phyloP scores from a whole-genome alignment of 345 rosid genomes.

The Euclidium syriacum region DNA sequence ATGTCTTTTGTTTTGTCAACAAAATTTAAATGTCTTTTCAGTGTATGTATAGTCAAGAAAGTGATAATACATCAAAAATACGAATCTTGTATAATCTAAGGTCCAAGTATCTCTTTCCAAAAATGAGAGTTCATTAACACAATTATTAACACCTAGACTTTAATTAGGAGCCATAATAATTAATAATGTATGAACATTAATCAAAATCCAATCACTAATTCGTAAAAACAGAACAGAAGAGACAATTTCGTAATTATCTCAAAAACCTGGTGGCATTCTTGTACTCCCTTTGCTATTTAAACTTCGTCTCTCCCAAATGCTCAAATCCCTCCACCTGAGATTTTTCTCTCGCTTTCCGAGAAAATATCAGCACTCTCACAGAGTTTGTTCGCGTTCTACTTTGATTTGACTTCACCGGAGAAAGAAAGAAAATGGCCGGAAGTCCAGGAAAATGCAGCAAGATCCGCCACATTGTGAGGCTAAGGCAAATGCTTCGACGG shows the following conservation, averaged over 20 bases:
- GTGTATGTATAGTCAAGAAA: constrained; percentile 14
- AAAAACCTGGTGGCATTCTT: constrained; percentile 32
- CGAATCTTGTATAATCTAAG: constrained; percentile 15
- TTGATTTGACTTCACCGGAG: not conserved
- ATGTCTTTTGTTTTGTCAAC: not conserved
- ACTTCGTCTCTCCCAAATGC: constrained; percentile 25
- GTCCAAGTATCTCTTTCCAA: not conserved
- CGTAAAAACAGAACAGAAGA: not conserved
- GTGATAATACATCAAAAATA: constrained; percentile 16
- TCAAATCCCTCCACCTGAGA: constrained; percentile 2
- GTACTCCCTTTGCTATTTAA: constrained; percentile 30
- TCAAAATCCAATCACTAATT: not conserved
- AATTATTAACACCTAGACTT: constrained; percentile 12
- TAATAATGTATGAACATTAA: not conserved
- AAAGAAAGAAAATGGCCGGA: constrained; percentile 41
- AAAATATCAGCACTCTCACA: not conserved
- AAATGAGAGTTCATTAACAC: constrained; percentile 7
- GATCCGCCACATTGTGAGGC: constrained; percentile 91
- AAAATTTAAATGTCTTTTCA: constrained; percentile 1
- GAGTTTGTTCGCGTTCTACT: not conserved
- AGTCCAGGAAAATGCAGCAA: constrained; percentile 75
- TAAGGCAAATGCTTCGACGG: constrained; percentile 73
- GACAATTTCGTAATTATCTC: constrained; percentile 39
- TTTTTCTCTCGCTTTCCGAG: not conserved
- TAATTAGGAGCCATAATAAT: constrained; percentile 8